Conservation (phyloP, 129 eudicot genomes). For the Saussurea involucrata region DNA sequence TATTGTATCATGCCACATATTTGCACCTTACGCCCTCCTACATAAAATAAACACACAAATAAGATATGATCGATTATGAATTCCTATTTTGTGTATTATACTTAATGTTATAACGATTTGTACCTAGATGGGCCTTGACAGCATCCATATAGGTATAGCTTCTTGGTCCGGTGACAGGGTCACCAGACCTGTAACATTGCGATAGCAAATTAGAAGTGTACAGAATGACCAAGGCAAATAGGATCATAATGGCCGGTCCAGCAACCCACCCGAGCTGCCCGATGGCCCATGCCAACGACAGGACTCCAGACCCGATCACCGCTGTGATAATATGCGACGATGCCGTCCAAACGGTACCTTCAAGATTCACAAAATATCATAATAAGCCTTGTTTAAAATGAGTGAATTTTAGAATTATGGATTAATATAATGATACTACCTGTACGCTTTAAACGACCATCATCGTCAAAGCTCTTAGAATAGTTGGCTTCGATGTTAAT, state of each 20-base stretch:
- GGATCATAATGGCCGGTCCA: slow-evolving; percentile 49
- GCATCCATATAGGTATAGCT: slow-evolving; percentile 77
- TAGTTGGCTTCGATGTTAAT: slow-evolving; percentile 42
- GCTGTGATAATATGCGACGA: slow-evolving; percentile 70
- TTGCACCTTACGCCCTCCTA: slow-evolving; percentile 56
- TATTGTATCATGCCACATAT: slow-evolving; percentile 64
- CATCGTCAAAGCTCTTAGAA: slow-evolving; percentile 67
- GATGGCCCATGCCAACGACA: slow-evolving; percentile 73
- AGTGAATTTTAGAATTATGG: slow-evolving; percentile 1
- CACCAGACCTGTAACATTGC: slow-evolving; percentile 62
- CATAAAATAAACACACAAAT: not conserved
- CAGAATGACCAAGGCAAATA: slow-evolving; percentile 50
- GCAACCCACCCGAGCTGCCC: slow-evolving; percentile 85
- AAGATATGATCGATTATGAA: not conserved
- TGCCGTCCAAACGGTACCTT: slow-evolving; percentile 62
- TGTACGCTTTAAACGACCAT: slow-evolving; percentile 63
- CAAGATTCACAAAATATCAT: slow-evolving; percentile 6
- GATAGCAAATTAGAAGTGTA: slow-evolving; percentile 58
- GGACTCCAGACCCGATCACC: slow-evolving; percentile 79
- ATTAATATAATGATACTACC: slow-evolving; percentile 28
- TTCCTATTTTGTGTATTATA: not conserved
- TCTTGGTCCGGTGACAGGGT: slow-evolving; percentile 61
- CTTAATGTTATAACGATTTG: not conserved
- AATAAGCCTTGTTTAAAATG: not conserved
- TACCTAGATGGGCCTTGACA: slow-evolving; percentile 62